Evolutionary conservation across 2,329 filamentous ascomycete species (phyloP).

Genomic region (Clarireedia sp.): DNA sequence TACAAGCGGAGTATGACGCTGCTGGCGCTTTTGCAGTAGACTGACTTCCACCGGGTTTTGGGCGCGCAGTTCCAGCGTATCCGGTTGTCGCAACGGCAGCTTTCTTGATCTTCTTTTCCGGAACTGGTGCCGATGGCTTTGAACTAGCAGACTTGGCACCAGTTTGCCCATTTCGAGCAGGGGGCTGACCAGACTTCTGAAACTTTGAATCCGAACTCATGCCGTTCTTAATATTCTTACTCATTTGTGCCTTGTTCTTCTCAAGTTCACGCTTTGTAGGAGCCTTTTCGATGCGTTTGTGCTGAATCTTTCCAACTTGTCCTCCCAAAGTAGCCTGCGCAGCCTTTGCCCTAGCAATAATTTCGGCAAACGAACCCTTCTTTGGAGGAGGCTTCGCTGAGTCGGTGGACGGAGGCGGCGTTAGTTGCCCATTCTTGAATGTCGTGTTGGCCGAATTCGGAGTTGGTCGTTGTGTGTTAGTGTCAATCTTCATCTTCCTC

Average conservation of each 20-base stretch:
- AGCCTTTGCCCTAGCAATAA: slow-evolving; percentile 63
- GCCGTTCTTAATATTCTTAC: slow-evolving; percentile 22
- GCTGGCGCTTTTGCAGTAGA: slow-evolving; percentile 21
- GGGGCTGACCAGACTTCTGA: slow-evolving; percentile 13
- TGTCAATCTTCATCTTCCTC: slow-evolving; percentile 17
- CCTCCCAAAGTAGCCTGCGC: slow-evolving; percentile 50
- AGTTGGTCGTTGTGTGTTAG: slow-evolving; percentile 9
- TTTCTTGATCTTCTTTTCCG: slow-evolving; percentile 54
- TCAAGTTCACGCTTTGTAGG: slow-evolving; percentile 43
- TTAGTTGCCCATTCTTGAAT: slow-evolving; percentile 23
- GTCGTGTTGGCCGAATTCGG: slow-evolving; percentile 8
- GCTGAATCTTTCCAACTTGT: slow-evolving; percentile 62
- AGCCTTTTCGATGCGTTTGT: slow-evolving; percentile 63
- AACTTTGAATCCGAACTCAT: slow-evolving; percentile 25
- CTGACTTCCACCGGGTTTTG: slow-evolving; percentile 39
- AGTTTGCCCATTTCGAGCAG: slow-evolving; percentile 14
- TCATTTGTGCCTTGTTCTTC: slow-evolving; percentile 22
- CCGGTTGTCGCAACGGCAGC: slow-evolving; percentile 54
- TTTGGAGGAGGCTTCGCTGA: slow-evolving; percentile 42
- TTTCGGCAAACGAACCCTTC: slow-evolving; percentile 67
- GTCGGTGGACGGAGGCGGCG: slow-evolving; percentile 17
- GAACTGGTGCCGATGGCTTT: slow-evolving; percentile 24
- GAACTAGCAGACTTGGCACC: slow-evolving; percentile 9
- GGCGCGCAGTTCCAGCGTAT: slow-evolving; percentile 57
- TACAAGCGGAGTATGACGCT: slow-evolving; percentile 17